Conservation (phyloP, 371 early-diverging fungal genomes). For the Apophysomyces elegans region DNA sequence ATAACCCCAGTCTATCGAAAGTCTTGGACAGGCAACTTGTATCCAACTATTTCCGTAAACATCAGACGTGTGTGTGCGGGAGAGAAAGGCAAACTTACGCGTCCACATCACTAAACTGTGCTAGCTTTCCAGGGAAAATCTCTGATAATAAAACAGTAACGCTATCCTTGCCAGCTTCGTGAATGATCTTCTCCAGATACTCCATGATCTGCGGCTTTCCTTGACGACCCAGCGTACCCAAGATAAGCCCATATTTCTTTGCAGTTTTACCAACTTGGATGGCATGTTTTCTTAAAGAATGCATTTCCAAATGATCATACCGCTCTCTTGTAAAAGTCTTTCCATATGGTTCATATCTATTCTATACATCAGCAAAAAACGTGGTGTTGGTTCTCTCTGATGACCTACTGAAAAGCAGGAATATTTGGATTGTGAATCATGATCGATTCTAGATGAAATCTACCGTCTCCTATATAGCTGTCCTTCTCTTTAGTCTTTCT, state of each 20-base stretch:
- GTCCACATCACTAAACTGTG: conserved; percentile 88
- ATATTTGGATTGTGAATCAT: conserved; percentile 98
- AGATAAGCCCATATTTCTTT: conserved; percentile 86
- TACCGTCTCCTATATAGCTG: conserved; percentile 95
- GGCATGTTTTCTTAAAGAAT: conserved; percentile 80
- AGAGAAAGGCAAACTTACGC: conserved; percentile 52
- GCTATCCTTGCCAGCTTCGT: conserved; percentile 67
- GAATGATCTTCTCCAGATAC: conserved; percentile 72
- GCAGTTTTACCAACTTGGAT: conserved; percentile 77
- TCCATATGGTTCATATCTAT: conserved; percentile 95
- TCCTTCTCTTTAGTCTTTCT: not conserved
- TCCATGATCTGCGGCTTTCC: conserved; percentile 94
- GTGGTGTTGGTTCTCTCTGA: not conserved
- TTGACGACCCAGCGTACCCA: conserved; percentile 99
- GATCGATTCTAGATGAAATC: conserved; percentile 99
- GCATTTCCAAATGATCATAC: conserved; percentile 95
- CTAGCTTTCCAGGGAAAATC: conserved; percentile 91
- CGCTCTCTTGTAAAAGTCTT: conserved; percentile 92
- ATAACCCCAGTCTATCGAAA: conserved; percentile 99
- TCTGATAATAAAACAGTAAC: conserved; percentile 89
- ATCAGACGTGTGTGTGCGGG: not conserved
- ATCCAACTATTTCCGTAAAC: conserved; percentile 71
- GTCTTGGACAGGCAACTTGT: conserved; percentile 97
- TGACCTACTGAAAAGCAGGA: conserved; percentile 80
- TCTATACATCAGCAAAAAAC: not conserved